Percentiles rank a stretch among this genome's conserved stretches.
These are phyloP conservation scores for Stellera chamaejasme DNA, from an alignment of 345 rosid genomes.

Conservation along the genomic window DNA sequence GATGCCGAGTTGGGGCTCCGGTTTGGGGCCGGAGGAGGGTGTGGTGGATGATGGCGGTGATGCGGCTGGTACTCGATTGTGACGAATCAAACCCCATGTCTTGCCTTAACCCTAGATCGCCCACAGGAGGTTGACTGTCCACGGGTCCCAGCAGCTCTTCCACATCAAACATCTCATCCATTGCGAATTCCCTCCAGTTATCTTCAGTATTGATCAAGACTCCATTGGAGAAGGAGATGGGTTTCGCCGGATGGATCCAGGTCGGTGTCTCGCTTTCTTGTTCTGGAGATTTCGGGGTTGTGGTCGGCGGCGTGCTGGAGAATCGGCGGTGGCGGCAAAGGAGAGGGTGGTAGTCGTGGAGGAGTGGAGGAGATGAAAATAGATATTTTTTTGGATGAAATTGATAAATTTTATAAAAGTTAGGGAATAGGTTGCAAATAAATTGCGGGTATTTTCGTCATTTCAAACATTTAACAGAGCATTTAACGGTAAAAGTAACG, in stretches of 20 bases:
- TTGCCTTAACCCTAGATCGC: neutral
- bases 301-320: constrained; percentile 18
- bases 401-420: no score
- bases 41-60: constrained; percentile 67
- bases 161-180: constrained; percentile 49
- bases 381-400: no score
- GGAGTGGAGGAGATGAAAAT: no score
- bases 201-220: constrained; percentile 32
- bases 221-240: constrained; percentile 58
- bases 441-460: no score
- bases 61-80: constrained; percentile 44
- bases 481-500: no score
- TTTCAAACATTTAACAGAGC: no score
- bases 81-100: neutral
- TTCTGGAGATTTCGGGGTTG: constrained; percentile 37
- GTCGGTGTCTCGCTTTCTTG: constrained; percentile 39
- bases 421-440: no score
- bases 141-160: constrained; percentile 41
- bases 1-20: constrained; percentile 62
- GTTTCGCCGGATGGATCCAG: constrained; percentile 50
- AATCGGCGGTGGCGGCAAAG: no score
- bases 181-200: constrained; percentile 11
- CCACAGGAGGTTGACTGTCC: constrained; percentile 16
- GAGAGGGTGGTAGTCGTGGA: no score
- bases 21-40: constrained; percentile 24